A percentile compares a stretch with the other conserved stretches of the same genome.
Conservation (phyloP, 2,329 filamentous ascomycete genomes). For the Zarea fungicola region DNA sequence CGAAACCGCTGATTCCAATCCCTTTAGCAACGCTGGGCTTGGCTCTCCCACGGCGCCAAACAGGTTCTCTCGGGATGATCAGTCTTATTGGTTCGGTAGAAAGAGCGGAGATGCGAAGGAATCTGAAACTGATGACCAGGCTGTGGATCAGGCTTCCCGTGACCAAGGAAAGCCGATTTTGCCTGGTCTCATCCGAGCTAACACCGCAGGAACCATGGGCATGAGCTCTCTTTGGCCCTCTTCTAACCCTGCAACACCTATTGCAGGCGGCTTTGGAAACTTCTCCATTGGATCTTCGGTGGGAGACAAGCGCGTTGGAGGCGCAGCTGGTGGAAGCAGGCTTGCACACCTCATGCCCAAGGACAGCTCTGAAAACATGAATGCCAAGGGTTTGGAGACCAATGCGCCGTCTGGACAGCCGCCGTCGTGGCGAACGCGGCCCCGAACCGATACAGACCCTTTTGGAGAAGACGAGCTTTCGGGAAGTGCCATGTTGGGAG, state of each 20-base stretch:
- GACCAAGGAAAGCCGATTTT: constrained; percentile 34
- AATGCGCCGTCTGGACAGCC: constrained; percentile 41
- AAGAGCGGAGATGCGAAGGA: constrained; percentile 50
- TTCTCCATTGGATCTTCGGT: constrained; percentile 65
- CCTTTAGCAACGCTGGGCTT: constrained; percentile 45
- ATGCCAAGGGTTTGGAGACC: constrained; percentile 39
- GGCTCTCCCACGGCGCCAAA: constrained; percentile 57
- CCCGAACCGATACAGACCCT: constrained; percentile 68
- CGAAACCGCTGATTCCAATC: constrained; percentile 71
- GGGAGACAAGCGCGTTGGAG: constrained; percentile 70
- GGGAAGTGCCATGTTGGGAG: constrained; percentile 69
- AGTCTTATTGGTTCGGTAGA: constrained; percentile 52
- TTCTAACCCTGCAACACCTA: constrained; percentile 54
- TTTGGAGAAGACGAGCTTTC: constrained; percentile 63
- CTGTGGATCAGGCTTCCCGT: constrained; percentile 19
- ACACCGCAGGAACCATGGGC: constrained; percentile 43
- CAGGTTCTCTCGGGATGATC: constrained; percentile 59
- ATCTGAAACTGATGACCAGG: constrained; percentile 33
- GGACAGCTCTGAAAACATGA: constrained; percentile 55
- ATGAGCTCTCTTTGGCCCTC: constrained; percentile 41
- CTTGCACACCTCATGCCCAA: constrained; percentile 82
- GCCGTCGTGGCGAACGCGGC: constrained; percentile 55
- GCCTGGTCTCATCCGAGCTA: constrained; percentile 47
- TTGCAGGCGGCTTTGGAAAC: constrained; percentile 80
- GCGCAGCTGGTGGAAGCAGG: constrained; percentile 69